Conservation (phyloP, 2,329 filamentous ascomycete species). For the Aspergillus vadensis region DNA sequence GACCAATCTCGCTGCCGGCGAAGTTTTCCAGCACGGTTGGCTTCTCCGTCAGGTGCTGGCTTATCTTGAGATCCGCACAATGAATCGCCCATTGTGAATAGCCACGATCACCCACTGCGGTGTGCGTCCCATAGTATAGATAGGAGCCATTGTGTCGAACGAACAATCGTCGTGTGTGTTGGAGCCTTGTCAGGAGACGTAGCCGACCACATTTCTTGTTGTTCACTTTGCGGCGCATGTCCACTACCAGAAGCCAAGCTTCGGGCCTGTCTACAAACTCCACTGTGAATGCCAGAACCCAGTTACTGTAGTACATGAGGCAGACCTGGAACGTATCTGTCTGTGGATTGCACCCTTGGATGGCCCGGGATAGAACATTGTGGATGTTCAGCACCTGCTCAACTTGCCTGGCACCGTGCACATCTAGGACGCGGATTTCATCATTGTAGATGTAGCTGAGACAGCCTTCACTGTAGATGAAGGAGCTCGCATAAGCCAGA, state of each 20-base stretch:
- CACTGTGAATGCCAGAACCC: slow-evolving; percentile 61
- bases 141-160: slow-evolving; percentile 64
- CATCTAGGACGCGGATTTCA: slow-evolving; percentile 60
- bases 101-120: slow-evolving; percentile 55
- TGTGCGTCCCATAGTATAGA: slow-evolving; percentile 69
- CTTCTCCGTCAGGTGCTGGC: slow-evolving; percentile 46
- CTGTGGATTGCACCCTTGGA: slow-evolving; percentile 35
- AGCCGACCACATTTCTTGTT: slow-evolving; percentile 37
- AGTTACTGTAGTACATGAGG: slow-evolving; percentile 59
- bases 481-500: slow-evolving; percentile 62
- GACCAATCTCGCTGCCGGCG: slow-evolving; percentile 66
- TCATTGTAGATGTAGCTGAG: slow-evolving; percentile 63
- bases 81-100: slow-evolving; percentile 65
- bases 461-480: slow-evolving; percentile 64
- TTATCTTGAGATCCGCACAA: slow-evolving; percentile 52
- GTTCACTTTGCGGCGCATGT: slow-evolving; percentile 34
- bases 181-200: slow-evolving; percentile 46
- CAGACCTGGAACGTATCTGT: slow-evolving; percentile 51
- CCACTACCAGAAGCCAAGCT: slow-evolving; percentile 58
- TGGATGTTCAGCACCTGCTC: slow-evolving; percentile 62
- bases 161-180: slow-evolving; percentile 61
- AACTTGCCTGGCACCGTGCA: slow-evolving; percentile 51
- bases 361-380: slow-evolving; percentile 40
- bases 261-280: slow-evolving; percentile 45
- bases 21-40: slow-evolving; percentile 59